These are phyloP conservation scores for Prototheca wickerhamii DNA, from an alignment of 163 green algal genomes.

Conservation along the genomic window DNA sequence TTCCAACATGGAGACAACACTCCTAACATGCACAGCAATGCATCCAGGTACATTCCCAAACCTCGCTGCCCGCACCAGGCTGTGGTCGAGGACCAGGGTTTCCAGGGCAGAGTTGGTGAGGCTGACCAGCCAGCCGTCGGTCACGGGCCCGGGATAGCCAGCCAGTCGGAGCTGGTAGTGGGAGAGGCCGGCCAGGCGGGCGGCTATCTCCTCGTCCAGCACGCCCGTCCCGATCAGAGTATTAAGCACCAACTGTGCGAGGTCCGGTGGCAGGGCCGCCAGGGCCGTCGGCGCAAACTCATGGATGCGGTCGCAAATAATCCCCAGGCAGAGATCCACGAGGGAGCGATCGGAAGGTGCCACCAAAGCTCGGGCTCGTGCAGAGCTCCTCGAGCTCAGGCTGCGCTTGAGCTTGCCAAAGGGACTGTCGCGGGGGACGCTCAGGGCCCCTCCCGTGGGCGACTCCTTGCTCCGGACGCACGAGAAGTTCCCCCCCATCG, in stretches of 20 bases:
- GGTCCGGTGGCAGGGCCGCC: constrained; percentile 13
- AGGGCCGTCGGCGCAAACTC: not conserved
- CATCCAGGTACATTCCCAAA: not conserved
- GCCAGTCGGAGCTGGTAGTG: constrained; percentile 18
- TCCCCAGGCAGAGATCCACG: not conserved
- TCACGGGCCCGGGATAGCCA: constrained; percentile 4
- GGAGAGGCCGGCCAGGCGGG: constrained; percentile 5
- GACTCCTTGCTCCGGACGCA: too few relatives aligned
- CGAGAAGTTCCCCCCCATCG: too few relatives aligned
- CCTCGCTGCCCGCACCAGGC: not conserved
- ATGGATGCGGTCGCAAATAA: not conserved
- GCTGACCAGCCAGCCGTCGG: not conserved
- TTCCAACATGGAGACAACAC: too few relatives aligned
- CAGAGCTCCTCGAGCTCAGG: not conserved
- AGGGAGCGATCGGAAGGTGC: not conserved
- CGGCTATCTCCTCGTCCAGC: constrained; percentile 8
- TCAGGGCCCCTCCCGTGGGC: too few relatives aligned
- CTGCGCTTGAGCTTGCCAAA: not conserved
- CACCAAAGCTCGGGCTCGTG: not conserved
- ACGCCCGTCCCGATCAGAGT: not conserved
- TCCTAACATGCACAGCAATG: too few relatives aligned
- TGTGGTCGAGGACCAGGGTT: not conserved
- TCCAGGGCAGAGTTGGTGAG: not conserved
- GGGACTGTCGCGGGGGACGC: not conserved
- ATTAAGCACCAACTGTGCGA: constrained; percentile 23